phyloP scores from a whole-genome alignment of 495 filamentous ascomycete species.

The Trichoderma gamsii region DNA sequence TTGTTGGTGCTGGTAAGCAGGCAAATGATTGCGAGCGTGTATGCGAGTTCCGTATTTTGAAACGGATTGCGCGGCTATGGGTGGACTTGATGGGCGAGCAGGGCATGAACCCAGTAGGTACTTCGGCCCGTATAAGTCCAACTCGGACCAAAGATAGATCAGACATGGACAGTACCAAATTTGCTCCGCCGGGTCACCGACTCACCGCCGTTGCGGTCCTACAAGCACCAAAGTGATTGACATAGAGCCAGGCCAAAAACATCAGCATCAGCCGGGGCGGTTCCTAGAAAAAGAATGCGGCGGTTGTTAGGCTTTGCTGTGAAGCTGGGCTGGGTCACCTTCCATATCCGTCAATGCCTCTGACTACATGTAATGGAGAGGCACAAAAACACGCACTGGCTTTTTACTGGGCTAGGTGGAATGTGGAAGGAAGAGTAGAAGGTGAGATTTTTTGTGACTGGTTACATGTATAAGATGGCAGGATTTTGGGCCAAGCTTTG shows the following conservation, averaged over 20 bases:
- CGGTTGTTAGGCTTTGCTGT: background rate
- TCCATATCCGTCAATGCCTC: background rate
- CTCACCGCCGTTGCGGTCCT: background rate
- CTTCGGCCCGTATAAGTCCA: background rate
- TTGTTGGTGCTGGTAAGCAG: too few species aligned
- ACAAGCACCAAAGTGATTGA: too few species aligned
- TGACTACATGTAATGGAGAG: background rate
- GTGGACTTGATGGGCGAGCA: background rate
- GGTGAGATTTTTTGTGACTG: too few species aligned
- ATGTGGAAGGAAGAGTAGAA: too few species aligned
- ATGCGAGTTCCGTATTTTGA: background rate
- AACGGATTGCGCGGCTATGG: background rate
- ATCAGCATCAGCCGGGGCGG: too few species aligned
- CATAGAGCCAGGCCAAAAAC: too few species aligned
- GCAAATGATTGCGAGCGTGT: too few species aligned
- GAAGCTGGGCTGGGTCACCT: background rate
- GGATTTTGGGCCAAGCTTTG: too few species aligned
- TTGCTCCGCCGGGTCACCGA: background rate
- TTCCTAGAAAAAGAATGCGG: background rate
- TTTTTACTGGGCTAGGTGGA: too few species aligned
- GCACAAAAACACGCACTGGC: too few species aligned
- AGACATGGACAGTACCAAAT: too few species aligned
- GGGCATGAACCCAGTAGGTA: background rate
- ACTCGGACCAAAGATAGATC: background rate
- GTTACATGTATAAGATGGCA: too few species aligned